Percentiles rank a stretch among this genome's conserved stretches.
Conservation (phyloP, 208 protist genomes). For the Trypanosoma vivax region DNA sequence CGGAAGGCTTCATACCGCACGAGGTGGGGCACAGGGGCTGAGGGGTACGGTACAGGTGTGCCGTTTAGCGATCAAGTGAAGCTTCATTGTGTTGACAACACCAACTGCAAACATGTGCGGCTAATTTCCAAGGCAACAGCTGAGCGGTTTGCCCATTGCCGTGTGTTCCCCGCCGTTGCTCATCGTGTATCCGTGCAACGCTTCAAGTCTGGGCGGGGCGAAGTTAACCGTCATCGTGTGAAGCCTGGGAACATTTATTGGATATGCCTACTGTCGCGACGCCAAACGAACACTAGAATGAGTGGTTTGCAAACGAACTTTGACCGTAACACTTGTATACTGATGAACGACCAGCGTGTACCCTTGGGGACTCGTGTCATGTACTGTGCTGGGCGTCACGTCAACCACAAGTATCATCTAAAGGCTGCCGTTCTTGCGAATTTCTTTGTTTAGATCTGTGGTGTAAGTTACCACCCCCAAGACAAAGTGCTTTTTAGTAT, state of each 20-base stretch:
- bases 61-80: constrained; percentile 86
- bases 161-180: constrained; percentile 80
- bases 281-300: constrained; percentile 82
- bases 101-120: constrained; percentile 88
- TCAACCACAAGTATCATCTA: constrained; percentile 90
- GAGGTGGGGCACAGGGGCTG: constrained; percentile 78
- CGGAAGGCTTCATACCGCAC: constrained; percentile 78
- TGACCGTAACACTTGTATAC: constrained; percentile 88
- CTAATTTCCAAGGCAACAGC: constrained; percentile 80
- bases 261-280: constrained; percentile 82
- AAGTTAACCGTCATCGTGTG: constrained; percentile 62
- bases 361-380: constrained; percentile 85
- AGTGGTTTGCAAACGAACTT: constrained; percentile 88
- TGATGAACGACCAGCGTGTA: constrained; percentile 89
- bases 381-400: constrained; percentile 87
- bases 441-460: constrained; percentile 72
- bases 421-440: constrained; percentile 90
- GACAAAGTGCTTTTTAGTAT: background rate
- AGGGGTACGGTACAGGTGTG: constrained; percentile 75
- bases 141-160: constrained; percentile 86
- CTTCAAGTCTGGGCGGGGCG: constrained; percentile 75
- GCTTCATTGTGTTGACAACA: constrained; percentile 91
- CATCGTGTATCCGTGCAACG: constrained; percentile 87
- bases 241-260: constrained; percentile 88
- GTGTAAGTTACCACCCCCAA: background rate